Base-by-base conservation (phyloP, 1,284 basidiomycete genomes). In the Moniliella sp. region DNA sequence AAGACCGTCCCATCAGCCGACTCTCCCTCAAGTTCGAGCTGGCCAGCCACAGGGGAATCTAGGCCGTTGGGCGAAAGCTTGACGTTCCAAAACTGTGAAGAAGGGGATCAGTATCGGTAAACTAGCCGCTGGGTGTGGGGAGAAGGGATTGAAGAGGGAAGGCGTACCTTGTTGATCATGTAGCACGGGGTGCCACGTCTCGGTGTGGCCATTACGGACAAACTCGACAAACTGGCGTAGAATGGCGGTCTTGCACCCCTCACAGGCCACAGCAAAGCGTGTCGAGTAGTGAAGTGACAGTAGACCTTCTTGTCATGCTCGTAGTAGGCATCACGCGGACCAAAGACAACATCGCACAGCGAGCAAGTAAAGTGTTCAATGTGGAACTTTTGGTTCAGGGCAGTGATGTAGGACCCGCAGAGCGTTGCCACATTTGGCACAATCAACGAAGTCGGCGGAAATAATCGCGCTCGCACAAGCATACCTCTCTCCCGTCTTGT, bases 161-260 rank as follows among this genome's bases (percentile, higher is more conserved):
- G n/a, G n/a, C 7, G 13, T 14, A 15, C 49, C 16, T 40, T 94
- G 65, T 94, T 88, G 51, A 97, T 94, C 86, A 97, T 94, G 64
- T 97, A 94, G 63, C 88, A 99, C 64, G 31, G 88, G 88, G 69
- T 99, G 88, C 88, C 91, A 99, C 58, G 91, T 94, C 65, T 97
- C 91, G 64, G 97, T 84, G 37, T 75, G 71, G 69, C 81, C 82
- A 64, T 94, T 97, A 42, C 88, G 72, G 57, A 97, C 97, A 65
- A 99, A 94, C 66, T 99, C 88, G 40, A 99, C 88, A 56, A 94
- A 99, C 61, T 99, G 88, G 65, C 97, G 97, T 48, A 99, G 66
- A 45, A 99, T 99, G n/a, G 91, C 91, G 35, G 78, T 91, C 50
- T 76, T 80, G 64, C 88, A 97, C 3, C 88, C 91, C 0, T 83